Base-by-base conservation (phyloP, 2,329 filamentous ascomycete species). In the Didymella pomorum region DNA sequence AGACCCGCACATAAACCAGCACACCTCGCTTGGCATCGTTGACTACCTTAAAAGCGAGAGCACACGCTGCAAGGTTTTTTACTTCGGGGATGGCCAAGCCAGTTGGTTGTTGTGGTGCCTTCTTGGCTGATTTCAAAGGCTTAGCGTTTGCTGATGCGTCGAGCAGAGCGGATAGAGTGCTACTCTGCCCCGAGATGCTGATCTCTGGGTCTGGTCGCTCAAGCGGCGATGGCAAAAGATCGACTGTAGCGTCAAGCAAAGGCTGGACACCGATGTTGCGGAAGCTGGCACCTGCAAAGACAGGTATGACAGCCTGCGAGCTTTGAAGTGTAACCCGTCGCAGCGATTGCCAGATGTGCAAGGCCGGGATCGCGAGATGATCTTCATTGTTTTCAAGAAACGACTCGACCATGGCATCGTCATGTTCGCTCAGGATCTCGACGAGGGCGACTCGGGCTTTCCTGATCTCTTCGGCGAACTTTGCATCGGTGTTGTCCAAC, bases 201-300 rank as follows among this genome's bases (percentile, higher is more conserved):
- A 97, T 86, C 67, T 93, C 88, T 0, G 92, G 85, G 69, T 94
- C 90, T 9, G 92, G 90, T 18, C 91, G 84, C 71, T 97, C 92
- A 1, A 83, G 79, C 0, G 95, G 95, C 63, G 87, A 91, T 0
- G 95, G 95, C 2, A 98, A 82, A 44, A 97, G 89, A 71, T 97
- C 91, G 9, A 92, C 87, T 12, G 98, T 87, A 35, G 92, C 92
- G 74, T 98, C 93, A 52, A 98, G 84, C 21, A 99, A 82, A 26
- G 93, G 92, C 74, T 97, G 92, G 4, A 98, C 93, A 8, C 95
- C 95, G 61, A 98, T 92, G 65, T 98, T 97, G 41, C 90, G 87
- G 77, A 98, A 93, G 75, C 93, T 97, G 5, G 94, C 93, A 2
- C 94, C 94, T 0, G 92, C 92, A 76, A 97, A 96, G 0, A 97